Percentiles rank a stretch among this genome's conserved stretches.
Conservation (phyloP, 345 rosid genomes). For the Eutrema heterophyllum region DNA sequence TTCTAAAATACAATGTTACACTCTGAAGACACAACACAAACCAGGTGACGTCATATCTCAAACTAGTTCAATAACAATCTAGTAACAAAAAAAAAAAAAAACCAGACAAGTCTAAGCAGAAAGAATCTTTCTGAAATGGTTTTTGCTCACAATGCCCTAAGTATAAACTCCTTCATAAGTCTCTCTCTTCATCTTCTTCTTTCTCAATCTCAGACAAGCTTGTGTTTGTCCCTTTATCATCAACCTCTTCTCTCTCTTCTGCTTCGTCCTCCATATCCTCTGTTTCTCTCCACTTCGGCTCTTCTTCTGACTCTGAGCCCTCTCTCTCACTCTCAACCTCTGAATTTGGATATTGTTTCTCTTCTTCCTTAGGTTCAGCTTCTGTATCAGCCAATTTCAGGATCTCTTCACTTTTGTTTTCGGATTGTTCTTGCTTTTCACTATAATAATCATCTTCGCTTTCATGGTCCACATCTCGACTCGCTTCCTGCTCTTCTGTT, state of each 20-base stretch:
- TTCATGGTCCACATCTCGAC: constrained; percentile 15
- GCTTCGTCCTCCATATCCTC: constrained; percentile 22
- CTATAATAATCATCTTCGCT: constrained; percentile 6
- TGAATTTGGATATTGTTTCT: constrained; percentile 1
- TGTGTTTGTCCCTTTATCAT: not conserved
- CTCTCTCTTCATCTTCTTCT: constrained; percentile 11
- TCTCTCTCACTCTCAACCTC: constrained; percentile 26
- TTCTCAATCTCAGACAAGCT: not conserved
- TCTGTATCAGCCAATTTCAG: not conserved
- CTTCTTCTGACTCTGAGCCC: constrained; percentile 20
- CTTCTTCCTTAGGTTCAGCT: constrained; percentile 14
- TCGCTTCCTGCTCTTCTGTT: constrained; percentile 22
- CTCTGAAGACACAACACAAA: not conserved
- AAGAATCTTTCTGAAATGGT: not conserved
- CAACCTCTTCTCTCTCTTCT: constrained; percentile 11
- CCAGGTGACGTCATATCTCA: not conserved
- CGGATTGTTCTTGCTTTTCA: constrained; percentile 16
- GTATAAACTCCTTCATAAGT: constrained; percentile 3
- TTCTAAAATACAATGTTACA: not conserved
- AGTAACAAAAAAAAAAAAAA: not conserved
- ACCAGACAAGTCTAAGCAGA: not conserved
- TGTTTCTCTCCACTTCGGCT: constrained; percentile 33
- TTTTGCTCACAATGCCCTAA: not conserved
- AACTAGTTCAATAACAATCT: constrained; percentile 9
- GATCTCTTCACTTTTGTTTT: constrained; percentile 5